A percentile compares a stretch with the other conserved stretches of the same genome.
These are phyloP conservation scores for Amorphotheca resinae DNA, from an alignment of 495 filamentous ascomycete species.

Conservation along the genomic window DNA sequence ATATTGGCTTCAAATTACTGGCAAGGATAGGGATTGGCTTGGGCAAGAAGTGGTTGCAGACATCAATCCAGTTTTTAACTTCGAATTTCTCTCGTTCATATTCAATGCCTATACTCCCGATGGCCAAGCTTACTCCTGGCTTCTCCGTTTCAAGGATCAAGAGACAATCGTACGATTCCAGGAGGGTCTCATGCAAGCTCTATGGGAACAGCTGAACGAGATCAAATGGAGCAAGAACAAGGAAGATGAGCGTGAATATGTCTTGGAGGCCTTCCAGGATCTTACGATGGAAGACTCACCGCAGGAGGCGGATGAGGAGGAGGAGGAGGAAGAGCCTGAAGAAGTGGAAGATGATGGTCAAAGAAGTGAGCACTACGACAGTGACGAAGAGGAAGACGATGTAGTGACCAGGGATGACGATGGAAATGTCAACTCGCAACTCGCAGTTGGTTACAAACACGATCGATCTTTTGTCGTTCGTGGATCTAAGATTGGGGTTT, in stretches of 20 bases:
- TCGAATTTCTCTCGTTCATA: slow-evolving; percentile 94
- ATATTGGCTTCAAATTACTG: slow-evolving; percentile 87
- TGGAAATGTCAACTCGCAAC: slow-evolving; percentile 80
- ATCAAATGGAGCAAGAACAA: slow-evolving; percentile 88
- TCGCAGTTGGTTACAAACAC: slow-evolving; percentile 97
- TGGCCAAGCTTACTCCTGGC: slow-evolving; percentile 90
- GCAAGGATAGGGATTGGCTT: slow-evolving; percentile 71
- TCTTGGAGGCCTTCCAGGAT: slow-evolving; percentile 91
- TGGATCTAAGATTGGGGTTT: slow-evolving; percentile 94
- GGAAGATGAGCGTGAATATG: slow-evolving; percentile 85
- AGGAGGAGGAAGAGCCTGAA: slow-evolving; percentile 50
- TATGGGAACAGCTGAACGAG: slow-evolving; percentile 96
- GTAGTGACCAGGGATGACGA: slow-evolving; percentile 58
- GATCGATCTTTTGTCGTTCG: slow-evolving; percentile 95
- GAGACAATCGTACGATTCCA: slow-evolving; percentile 77
- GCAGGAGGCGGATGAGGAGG: slow-evolving; percentile 46
- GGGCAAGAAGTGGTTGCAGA: slow-evolving; percentile 76
- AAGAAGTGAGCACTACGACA: slow-evolving; percentile 73
- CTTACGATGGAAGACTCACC: slow-evolving; percentile 76
- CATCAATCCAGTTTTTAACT: slow-evolving; percentile 98
- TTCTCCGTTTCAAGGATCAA: slow-evolving; percentile 80
- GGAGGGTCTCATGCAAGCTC: slow-evolving; percentile 82
- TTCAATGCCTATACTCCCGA: slow-evolving; percentile 91
- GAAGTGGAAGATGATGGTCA: slow-evolving; percentile 57
- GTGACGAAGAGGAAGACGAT: slow-evolving; percentile 85